Percentiles rank a stretch among this genome's conserved stretches.
phyloP scores from a whole-genome alignment of 768 basidiomycete genomes.

The Lactifluus subvellereus region DNA sequence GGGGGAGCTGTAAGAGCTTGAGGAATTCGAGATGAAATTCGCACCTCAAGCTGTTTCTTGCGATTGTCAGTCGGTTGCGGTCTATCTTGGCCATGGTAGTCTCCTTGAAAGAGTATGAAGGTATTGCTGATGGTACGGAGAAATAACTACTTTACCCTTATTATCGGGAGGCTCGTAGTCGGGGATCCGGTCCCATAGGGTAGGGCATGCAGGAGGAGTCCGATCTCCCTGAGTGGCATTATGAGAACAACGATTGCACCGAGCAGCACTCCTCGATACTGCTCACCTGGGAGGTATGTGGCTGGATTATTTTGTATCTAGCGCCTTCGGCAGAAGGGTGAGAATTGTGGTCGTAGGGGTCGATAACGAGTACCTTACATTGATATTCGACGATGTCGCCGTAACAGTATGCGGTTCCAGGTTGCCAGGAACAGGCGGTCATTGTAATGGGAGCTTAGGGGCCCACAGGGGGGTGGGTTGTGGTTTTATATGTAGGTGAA shows the following conservation, averaged over 20 bases:
- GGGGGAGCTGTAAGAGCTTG: background rate
- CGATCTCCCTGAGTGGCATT: slow-evolving; percentile 49
- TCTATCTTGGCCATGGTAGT: slow-evolving; percentile 14
- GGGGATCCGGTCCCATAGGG: slow-evolving; percentile 57
- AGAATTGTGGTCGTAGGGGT: slow-evolving; percentile 3
- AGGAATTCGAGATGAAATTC: background rate
- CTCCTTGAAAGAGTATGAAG: background rate
- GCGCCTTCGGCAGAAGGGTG: slow-evolving; percentile 34
- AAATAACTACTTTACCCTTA: slow-evolving; percentile 16
- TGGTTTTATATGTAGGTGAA: background rate
- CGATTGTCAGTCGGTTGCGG: slow-evolving; percentile 34
- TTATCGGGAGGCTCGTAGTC: slow-evolving; percentile 28
- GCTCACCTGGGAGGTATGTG: slow-evolving; percentile 61
- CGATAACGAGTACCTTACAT: slow-evolving; percentile 33
- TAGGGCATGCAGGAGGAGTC: slow-evolving; percentile 56
- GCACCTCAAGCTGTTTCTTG: slow-evolving; percentile 56
- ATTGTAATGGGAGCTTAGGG: slow-evolving; percentile 29
- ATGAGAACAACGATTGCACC: background rate
- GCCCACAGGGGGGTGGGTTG: background rate
- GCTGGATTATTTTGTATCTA: slow-evolving; percentile 64
- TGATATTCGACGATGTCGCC: slow-evolving; percentile 52
- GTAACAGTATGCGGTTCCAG: slow-evolving; percentile 52
- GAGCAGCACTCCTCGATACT: background rate
- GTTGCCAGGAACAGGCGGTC: slow-evolving; percentile 47
- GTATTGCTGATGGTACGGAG: background rate